Evolutionary conservation across 768 basidiomycete genomes (phyloP).

Genomic region (Gloeostereum incarnatum): DNA sequence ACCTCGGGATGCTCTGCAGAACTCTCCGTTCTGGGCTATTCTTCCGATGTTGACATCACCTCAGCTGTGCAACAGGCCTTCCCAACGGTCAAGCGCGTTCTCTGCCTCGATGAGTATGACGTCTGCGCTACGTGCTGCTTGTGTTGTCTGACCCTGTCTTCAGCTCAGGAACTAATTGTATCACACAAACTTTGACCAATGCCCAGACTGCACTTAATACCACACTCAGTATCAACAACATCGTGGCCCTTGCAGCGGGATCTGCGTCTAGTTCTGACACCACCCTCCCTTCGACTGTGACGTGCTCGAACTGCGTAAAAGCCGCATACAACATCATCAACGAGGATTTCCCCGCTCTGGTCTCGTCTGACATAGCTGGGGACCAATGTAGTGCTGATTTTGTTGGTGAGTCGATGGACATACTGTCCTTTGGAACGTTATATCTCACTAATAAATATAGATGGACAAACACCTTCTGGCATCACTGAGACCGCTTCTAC

Average conservation of each 20-base stretch:
- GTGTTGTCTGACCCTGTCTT: background rate
- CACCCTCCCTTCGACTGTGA: constrained; percentile 24
- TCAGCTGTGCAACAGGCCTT: constrained; percentile 41
- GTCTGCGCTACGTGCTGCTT: background rate
- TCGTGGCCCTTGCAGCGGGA: constrained; percentile 10
- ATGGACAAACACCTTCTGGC: constrained; percentile 25
- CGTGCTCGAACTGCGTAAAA: constrained; percentile 48
- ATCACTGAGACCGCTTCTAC: constrained; percentile 23
- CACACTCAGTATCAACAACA: constrained; percentile 23
- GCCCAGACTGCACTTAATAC: constrained; percentile 30
- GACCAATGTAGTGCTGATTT: constrained; percentile 42
- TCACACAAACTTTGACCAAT: constrained; percentile 45
- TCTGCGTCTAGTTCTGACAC: constrained; percentile 6
- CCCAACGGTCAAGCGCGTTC: constrained; percentile 43
- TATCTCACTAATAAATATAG: constrained; percentile 13
- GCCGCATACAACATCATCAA: constrained; percentile 35
- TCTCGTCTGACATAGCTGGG: constrained; percentile 17
- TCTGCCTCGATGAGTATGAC: constrained; percentile 61
- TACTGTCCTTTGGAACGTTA: background rate
- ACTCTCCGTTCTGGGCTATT: constrained; percentile 19
- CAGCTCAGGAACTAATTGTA: constrained; percentile 37
- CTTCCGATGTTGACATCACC: constrained; percentile 16
- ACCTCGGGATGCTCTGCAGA: constrained; percentile 37
- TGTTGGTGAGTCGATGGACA: constrained; percentile 28
- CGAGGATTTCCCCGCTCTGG: constrained; percentile 23